Evolutionary conservation across 768 basidiomycete species (phyloP).

Genomic region (Psilocybe tampanensis): DNA sequence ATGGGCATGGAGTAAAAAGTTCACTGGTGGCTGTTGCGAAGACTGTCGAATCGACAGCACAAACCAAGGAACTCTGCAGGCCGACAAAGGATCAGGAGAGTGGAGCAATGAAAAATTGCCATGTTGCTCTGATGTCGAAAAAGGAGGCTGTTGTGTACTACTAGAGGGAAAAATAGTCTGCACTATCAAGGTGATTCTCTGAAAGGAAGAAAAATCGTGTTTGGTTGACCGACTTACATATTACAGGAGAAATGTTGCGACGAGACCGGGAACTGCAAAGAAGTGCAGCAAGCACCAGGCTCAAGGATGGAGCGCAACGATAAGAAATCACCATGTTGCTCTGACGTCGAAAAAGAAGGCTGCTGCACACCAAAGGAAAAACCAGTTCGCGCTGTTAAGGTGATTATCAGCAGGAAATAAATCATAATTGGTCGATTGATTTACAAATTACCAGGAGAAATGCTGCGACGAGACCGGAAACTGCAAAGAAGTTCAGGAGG

Average conservation of each 20-base stretch:
- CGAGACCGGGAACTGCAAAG: not conserved
- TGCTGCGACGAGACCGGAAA: not conserved
- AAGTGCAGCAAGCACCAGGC: too few relatives aligned
- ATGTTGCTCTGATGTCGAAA: slow-evolving; percentile 7
- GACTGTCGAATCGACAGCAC: slow-evolving; percentile 4
- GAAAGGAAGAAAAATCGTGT: not conserved
- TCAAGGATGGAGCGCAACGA: not conserved
- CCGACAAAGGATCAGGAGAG: not conserved
- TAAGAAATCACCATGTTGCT: slow-evolving; percentile 8
- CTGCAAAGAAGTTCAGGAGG: not conserved
- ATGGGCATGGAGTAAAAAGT: slow-evolving; percentile 8
- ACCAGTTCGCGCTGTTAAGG: not conserved
- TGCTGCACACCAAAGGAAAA: not conserved
- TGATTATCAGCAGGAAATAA: not conserved
- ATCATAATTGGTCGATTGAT: not conserved
- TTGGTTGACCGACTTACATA: not conserved
- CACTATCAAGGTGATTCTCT: not conserved
- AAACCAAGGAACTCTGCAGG: not conserved
- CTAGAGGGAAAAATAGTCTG: not conserved
- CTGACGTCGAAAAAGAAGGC: slow-evolving; percentile 7
- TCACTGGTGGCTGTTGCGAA: slow-evolving; percentile 13
- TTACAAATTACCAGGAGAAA: not conserved
- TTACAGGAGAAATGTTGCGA: not conserved
- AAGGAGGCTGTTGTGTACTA: slow-evolving; percentile 3
- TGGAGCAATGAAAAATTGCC: slow-evolving; percentile 1